Conservation (phyloP, 1,284 basidiomycete species). For the Rhodotorula mucilaginosa region DNA sequence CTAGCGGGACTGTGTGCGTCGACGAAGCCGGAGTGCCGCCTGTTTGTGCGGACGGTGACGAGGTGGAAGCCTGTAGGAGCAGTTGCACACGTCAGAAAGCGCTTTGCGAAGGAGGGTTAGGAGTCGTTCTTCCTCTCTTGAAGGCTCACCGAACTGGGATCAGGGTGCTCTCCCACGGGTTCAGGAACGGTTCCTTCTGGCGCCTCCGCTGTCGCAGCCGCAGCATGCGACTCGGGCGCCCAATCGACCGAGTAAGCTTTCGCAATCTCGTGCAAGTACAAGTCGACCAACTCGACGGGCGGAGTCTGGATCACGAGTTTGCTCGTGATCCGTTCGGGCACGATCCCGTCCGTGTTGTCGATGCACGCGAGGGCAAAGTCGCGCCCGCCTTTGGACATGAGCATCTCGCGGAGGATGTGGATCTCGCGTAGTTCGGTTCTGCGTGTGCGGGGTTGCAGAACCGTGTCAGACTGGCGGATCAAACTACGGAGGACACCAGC, state of each 20-base stretch:
- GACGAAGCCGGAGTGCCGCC: neutral
- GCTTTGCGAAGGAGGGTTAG: no score
- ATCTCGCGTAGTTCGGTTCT: slow-evolving; percentile 63
- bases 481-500: no score
- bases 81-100: no score
- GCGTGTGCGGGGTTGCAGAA: neutral
- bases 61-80: neutral
- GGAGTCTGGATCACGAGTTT: slow-evolving; percentile 73
- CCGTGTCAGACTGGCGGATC: neutral
- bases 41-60: neutral
- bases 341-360: slow-evolving; percentile 76
- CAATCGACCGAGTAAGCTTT: slow-evolving; percentile 55
- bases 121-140: neutral
- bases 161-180: neutral
- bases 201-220: neutral
- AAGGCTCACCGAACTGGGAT: neutral
- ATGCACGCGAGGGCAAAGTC: slow-evolving; percentile 75
- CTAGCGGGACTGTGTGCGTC: slow-evolving; percentile 2
- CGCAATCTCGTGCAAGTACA: slow-evolving; percentile 82
- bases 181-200: no score
- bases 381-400: slow-evolving; percentile 89
- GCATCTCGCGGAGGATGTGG: slow-evolving; percentile 82
- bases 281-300: slow-evolving; percentile 70
- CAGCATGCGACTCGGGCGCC: neutral
- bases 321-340: slow-evolving; percentile 68